phyloP scores from a whole-genome alignment of 2,329 filamentous ascomycete genomes.

The Scedosporium dehoogii region DNA sequence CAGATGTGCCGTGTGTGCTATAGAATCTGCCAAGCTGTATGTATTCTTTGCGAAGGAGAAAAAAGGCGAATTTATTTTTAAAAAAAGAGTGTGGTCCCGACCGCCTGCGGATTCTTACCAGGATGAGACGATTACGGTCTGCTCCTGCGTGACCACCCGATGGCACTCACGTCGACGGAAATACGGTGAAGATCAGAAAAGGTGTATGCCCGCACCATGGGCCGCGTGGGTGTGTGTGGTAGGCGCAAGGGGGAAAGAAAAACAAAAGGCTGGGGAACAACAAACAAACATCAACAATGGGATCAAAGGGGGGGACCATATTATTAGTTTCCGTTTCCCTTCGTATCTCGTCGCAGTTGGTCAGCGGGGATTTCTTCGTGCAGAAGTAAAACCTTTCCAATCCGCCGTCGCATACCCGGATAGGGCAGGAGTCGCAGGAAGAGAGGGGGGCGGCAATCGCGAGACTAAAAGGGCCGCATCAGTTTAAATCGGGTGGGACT shows the following conservation, averaged over 20 bases:
- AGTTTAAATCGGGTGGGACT: background rate
- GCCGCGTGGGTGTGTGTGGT: background rate
- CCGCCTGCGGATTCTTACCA: background rate
- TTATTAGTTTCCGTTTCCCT: background rate
- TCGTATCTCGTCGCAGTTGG: background rate
- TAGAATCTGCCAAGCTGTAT: too few species aligned
- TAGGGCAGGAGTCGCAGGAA: background rate
- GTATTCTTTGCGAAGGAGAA: background rate
- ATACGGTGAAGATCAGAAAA: background rate
- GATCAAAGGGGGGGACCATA: background rate
- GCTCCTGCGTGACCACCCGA: slow-evolving; percentile 3
- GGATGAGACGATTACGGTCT: background rate
- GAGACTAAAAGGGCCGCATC: background rate
- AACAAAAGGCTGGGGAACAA: slow-evolving; percentile 5
- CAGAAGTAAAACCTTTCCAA: background rate
- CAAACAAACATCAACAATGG: slow-evolving; percentile 1
- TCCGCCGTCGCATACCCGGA: background rate
- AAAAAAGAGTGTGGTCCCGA: background rate
- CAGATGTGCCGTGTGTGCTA: too few species aligned
- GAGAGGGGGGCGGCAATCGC: background rate
- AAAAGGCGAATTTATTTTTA: too few species aligned
- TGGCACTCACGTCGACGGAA: background rate
- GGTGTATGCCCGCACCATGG: background rate
- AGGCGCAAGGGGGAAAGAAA: background rate
- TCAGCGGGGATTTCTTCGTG: background rate